Evolutionary conservation across 768 basidiomycete species (phyloP).

Genomic region (Russula ochroleuca): DNA sequence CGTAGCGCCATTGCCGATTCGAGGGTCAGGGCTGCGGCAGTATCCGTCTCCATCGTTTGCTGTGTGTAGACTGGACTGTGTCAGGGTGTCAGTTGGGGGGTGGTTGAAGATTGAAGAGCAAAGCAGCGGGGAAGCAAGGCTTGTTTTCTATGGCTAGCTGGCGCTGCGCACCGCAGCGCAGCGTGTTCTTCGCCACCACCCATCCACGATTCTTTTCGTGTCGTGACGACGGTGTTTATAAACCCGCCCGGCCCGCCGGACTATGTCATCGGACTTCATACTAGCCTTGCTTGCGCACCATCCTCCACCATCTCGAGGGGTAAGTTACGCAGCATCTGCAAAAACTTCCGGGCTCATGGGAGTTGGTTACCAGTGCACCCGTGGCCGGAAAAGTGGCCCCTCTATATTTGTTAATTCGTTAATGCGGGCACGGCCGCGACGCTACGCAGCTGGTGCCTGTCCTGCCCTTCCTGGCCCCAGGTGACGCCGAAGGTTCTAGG

Average conservation of each 20-base stretch:
- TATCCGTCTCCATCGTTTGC: not conserved
- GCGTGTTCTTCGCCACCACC: not conserved
- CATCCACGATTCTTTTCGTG: not conserved
- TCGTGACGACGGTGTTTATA: not conserved
- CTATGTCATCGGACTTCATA: no score
- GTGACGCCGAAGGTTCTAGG: no score
- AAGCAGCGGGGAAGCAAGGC: no score
- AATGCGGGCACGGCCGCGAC: not conserved
- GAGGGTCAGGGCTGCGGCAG: not conserved
- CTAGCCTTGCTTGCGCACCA: no score
- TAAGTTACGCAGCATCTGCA: not conserved
- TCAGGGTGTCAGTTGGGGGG: no score
- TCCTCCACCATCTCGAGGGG: not conserved
- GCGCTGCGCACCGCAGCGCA: constrained; percentile 8
- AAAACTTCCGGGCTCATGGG: not conserved
- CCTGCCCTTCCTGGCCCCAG: not conserved
- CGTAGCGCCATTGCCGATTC: constrained; percentile 27
- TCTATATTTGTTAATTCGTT: not conserved
- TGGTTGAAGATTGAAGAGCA: not conserved
- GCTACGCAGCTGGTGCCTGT: not conserved
- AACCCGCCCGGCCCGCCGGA: no score
- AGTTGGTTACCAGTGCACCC: not conserved
- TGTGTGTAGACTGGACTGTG: no score
- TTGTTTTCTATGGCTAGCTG: no score
- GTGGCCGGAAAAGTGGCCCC: not conserved